Evolutionary conservation across 768 basidiomycete species (phyloP).

Genomic region (Rhodotorula toruloides): DNA sequence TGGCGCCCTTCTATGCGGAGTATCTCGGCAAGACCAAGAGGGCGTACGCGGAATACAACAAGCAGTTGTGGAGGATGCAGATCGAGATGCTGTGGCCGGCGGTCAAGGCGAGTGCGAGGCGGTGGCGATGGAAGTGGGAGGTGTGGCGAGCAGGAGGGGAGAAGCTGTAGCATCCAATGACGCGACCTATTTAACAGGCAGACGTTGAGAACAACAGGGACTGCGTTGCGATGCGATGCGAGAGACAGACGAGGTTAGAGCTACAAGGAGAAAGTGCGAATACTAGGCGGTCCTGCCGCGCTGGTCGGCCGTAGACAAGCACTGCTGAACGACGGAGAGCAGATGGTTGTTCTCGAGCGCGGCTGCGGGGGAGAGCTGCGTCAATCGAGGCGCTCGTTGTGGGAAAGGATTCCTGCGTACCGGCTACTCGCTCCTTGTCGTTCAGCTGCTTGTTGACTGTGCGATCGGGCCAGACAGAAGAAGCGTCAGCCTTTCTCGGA

Average conservation of each 20-base stretch:
- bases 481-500: not conserved
- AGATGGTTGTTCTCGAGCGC: conserved; percentile 87
- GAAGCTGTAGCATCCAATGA: not conserved
- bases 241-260: not conserved
- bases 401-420: not conserved
- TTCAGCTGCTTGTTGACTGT: conserved; percentile 97
- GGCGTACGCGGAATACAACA: conserved; percentile 33
- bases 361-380: conserved; percentile 52
- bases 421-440: conserved; percentile 93
- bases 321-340: conserved; percentile 78
- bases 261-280: not conserved
- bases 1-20: conserved; percentile 28
- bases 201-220: not conserved
- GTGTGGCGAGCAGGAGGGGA: conserved; percentile 25
- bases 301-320: conserved; percentile 53
- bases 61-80: conserved; percentile 32
- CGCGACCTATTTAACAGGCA: not conserved
- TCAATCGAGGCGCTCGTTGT: not conserved
- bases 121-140: conserved; percentile 36
- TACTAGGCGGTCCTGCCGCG: conserved; percentile 43
- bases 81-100: conserved; percentile 30
- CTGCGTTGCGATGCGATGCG: not conserved
- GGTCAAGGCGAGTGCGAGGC: conserved; percentile 21
- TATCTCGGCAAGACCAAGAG: conserved; percentile 18
- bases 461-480: not conserved